Evolutionary conservation across 768 basidiomycete species (phyloP).

Genomic region (Hygrophoropsis aurantiaca): DNA sequence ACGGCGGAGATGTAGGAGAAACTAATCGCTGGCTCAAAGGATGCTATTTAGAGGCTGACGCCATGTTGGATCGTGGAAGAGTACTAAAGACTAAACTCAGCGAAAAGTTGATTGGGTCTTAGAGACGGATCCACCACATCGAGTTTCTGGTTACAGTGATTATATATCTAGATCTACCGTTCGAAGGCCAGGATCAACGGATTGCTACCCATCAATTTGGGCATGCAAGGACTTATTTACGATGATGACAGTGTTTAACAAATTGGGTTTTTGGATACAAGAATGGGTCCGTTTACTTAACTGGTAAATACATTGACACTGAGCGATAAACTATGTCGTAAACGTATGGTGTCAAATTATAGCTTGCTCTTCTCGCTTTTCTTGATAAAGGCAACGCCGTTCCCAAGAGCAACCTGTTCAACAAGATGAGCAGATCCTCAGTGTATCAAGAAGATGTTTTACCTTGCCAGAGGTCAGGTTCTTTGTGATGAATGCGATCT

Average conservation of each 20-base stretch:
- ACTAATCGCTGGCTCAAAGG: conserved; percentile 89
- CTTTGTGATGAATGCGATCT: conserved; percentile 64
- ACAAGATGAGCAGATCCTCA: not conserved
- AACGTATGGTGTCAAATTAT: conserved; percentile 15
- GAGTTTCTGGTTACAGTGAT: no score
- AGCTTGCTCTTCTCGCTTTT: conserved; percentile 48
- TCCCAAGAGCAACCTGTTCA: conserved; percentile 50
- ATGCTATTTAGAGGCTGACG: conserved; percentile 72
- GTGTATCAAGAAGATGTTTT: conserved; percentile 6
- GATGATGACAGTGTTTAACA: no score
- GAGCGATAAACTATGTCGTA: no score
- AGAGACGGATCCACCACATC: no score
- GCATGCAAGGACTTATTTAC: no score
- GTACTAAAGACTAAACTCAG: conserved; percentile 38
- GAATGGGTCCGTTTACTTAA: no score
- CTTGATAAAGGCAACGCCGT: conserved; percentile 63
- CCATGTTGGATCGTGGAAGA: conserved; percentile 59
- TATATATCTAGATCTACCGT: no score
- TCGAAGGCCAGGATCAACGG: conserved; percentile 48
- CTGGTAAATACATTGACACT: no score
- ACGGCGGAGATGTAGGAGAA: conserved; percentile 38
- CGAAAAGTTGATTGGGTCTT: not conserved
- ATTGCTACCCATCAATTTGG: not conserved
- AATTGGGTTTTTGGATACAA: no score
- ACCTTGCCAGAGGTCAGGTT: conserved; percentile 62